Percentiles rank a stretch among this genome's conserved stretches.
These are phyloP conservation scores for Chrysoporthe puriensis DNA, from an alignment of 2,329 filamentous ascomycete genomes.

Conservation along the genomic window DNA sequence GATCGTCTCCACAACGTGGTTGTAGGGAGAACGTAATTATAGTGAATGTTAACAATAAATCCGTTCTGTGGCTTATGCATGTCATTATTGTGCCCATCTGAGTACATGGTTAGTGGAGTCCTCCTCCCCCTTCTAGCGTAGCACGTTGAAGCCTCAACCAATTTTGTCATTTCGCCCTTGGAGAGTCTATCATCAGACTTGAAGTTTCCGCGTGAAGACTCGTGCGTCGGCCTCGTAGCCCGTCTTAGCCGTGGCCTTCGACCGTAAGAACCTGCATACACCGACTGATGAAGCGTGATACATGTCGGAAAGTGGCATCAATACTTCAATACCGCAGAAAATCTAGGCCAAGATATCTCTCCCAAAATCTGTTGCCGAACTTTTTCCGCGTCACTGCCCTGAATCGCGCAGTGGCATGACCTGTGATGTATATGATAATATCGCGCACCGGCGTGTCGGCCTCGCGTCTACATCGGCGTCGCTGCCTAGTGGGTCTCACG, in stretches of 20 bases:
- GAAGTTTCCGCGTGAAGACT: neutral
- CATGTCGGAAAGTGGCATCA: neutral
- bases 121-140: neutral
- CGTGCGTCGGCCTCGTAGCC: neutral
- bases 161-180: neutral
- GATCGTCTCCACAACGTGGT: neutral
- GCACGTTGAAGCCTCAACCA: neutral
- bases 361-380: neutral
- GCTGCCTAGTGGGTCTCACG: neutral
- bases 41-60: neutral
- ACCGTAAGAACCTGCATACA: neutral
- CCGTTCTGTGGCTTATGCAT: neutral
- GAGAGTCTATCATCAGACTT: neutral
- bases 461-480: conserved; percentile 15
- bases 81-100: neutral
- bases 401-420: conserved; percentile 1
- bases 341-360: neutral
- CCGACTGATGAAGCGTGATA: neutral
- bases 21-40: neutral
- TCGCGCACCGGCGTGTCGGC: neutral
- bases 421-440: neutral
- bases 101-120: neutral
- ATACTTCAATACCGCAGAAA: neutral
- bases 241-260: neutral
- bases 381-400: neutral